These are phyloP conservation scores for Ophiostoma sp. DNA, from an alignment of 2,329 filamentous ascomycete species.

Conservation along the genomic window DNA sequence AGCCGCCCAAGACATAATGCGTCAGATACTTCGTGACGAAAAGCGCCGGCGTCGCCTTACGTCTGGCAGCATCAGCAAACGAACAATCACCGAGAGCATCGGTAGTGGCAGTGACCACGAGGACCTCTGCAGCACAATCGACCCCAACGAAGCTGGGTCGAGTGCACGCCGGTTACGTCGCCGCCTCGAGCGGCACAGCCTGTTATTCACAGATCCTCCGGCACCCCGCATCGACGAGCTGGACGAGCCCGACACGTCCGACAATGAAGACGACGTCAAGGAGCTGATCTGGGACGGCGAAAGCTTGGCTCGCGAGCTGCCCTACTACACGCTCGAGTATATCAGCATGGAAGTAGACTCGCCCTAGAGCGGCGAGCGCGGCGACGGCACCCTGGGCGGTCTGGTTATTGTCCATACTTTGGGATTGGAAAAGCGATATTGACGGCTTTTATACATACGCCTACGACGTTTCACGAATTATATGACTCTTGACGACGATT, in stretches of 20 bases:
- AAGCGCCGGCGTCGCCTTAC: slow-evolving; percentile 44
- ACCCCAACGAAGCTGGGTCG: slow-evolving; percentile 40
- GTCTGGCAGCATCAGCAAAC: slow-evolving; percentile 50
- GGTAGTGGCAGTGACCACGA: slow-evolving; percentile 47
- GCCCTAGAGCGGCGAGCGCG: slow-evolving; percentile 25
- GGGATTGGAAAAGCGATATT: neutral
- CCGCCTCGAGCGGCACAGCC: slow-evolving; percentile 42
- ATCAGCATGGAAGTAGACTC: slow-evolving; percentile 49
- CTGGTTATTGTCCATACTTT: too few relatives aligned
- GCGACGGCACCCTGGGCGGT: neutral
- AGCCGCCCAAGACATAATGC: slow-evolving; percentile 33
- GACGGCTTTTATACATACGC: neutral
- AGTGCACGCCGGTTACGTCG: slow-evolving; percentile 46
- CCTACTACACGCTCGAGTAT: slow-evolving; percentile 47
- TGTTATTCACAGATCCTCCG: slow-evolving; percentile 47
- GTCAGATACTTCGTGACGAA: slow-evolving; percentile 40
- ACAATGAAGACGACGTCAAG: slow-evolving; percentile 31
- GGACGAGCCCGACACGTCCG: slow-evolving; percentile 47
- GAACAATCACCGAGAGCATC: slow-evolving; percentile 46
- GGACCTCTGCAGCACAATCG: slow-evolving; percentile 36
- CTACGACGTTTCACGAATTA: slow-evolving; percentile 7
- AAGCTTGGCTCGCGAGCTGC: slow-evolving; percentile 44
- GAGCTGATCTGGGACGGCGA: slow-evolving; percentile 33
- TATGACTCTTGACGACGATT: slow-evolving; percentile 6
- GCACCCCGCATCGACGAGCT: slow-evolving; percentile 49